Base-by-base conservation (phyloP, 345 rosid genomes). In the Eucalyptus microcorys region DNA sequence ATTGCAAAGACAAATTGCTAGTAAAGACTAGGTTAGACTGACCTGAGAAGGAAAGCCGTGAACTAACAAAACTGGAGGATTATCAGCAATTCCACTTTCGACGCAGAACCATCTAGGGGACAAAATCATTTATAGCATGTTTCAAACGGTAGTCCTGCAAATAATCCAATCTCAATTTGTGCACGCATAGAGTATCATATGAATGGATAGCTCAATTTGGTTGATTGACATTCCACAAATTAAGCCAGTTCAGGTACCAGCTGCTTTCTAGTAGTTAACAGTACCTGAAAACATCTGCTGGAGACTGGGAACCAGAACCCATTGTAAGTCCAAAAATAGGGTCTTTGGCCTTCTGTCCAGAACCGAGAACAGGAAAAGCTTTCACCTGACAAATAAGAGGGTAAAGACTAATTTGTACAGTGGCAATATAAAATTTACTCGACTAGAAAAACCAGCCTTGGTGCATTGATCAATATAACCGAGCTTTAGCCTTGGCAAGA, bases 21-120 rank as follows among this genome's bases (percentile, higher is more conserved):
- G 64, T 19, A 40, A 14, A 34, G 57, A 30, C 9, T 43, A 61
- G 87, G 88, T 81, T 76, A 68, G 45, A 89, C 89, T 91, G 55
- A 96, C 99, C 94, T 96, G 99, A 68, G 99, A 97, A 89, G 99
- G 99, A 88, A 97, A 94, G 89, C 99, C 99, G 88, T 97, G 99
- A 49, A 97, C 92, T 88, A 97, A 91, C 86, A 97, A 89, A 87
- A 97, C 96, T 11, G 96, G 89, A 88, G 93, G 96, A 87, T 92
- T 93, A 80, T 93, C 93, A 66, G 90, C 88, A 86, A 89, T 95
- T 85, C 99, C 99, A 22, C 92, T 94, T 92, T 96, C 98, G 19
- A 96, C 94, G 90, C 94, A 95, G 89, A 97, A 96, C 99, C 99
- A 97, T 96, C 99, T 97, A 94, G 92, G 92, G 93, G 92, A 94